Evolutionary conservation across 257 asterid species (phyloP), one percentile per base, ranked within the genome.

Genomic region (Solanum pimpinellifolium): DNA sequence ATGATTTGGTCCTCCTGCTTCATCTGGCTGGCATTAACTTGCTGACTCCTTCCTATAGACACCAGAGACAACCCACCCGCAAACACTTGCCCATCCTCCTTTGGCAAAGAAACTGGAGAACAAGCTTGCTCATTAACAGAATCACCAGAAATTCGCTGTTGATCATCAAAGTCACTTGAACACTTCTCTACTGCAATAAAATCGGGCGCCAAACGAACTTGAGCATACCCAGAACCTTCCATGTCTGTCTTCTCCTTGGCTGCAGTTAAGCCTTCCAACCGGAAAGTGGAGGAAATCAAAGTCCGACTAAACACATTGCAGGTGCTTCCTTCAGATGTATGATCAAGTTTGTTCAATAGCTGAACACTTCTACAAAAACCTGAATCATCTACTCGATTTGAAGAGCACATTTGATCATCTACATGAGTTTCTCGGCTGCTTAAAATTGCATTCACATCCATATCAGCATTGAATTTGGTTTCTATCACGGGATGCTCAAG

Each of bases 51-150:
- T 89, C 81, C 78, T 81, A 91, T 27, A 18, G 93, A 88, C 70
- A 47, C 46, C 11, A 92, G 91, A 52, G 92, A 91, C 76, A 90
- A 88, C 87, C 87, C 76, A 90, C 89, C 90, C 80, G 90, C 93
- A 10, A 87, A 69, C 87, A 86, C 73, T 72, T 87, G 75, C 83
- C 87, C 87, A 81, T 86, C 93, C 84, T 89, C 92, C 88, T 92
- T 95, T 89, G 70, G 90, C 87, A 93, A 86, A 91, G 92, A 88
- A 90, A 90, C 81, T n/a, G 91, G 86, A 87, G 93, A 89, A 84
- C 56, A 86, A 84, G 85, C 89, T 59, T 46, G 88, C 89, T 88
- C 93, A 87, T 86, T 91, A 89, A 80, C 87, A 89, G 88, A 88
- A 77, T 86, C 92, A 42, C 80, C 91, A 9, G 65, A 82, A 84